A percentile compares a stretch with the other conserved stretches of the same genome.
These are phyloP conservation scores for Metschnikowia dekortorum DNA, from an alignment of 805 yeast genomes.

Conservation along the genomic window DNA sequence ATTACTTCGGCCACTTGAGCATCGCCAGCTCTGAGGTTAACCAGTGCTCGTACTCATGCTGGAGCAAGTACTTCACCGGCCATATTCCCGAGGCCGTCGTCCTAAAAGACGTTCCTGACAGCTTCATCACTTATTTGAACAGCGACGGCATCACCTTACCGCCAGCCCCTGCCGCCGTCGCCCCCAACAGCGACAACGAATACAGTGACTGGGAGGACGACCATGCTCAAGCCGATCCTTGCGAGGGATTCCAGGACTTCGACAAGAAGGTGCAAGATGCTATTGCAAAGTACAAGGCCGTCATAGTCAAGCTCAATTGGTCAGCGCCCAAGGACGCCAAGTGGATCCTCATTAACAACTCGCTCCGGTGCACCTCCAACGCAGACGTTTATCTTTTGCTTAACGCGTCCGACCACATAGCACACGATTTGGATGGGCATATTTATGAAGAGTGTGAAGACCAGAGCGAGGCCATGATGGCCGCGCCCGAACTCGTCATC, in stretches of 20 bases:
- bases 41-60: constrained; percentile 31
- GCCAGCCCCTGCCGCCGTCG: constrained; percentile 10
- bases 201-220: constrained; percentile 72
- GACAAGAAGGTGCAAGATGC: constrained; percentile 48
- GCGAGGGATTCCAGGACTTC: constrained; percentile 47
- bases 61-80: constrained; percentile 26
- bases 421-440: constrained; percentile 68
- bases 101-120: constrained; percentile 29
- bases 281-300: constrained; percentile 52
- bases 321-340: constrained; percentile 93
- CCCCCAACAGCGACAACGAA: constrained; percentile 51
- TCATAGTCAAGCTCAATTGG: constrained; percentile 93
- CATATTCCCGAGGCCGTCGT: constrained; percentile 22
- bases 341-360: constrained; percentile 82
- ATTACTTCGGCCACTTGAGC: constrained; percentile 27
- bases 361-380: constrained; percentile 64
- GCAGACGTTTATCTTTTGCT: constrained; percentile 76
- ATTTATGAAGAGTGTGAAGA: constrained; percentile 53
- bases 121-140: constrained; percentile 31
- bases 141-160: constrained; percentile 20
- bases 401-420: constrained; percentile 83
- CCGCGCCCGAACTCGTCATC: constrained; percentile 62
- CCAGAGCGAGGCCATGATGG: constrained; percentile 14
- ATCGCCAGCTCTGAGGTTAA: constrained; percentile 26
- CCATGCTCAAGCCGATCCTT: constrained; percentile 18